Percentiles rank a stretch among this genome's conserved stretches.
These are phyloP conservation scores for Mortierella antarctica DNA, from an alignment of 192 early-diverging fungal species.

Conservation along the genomic window DNA sequence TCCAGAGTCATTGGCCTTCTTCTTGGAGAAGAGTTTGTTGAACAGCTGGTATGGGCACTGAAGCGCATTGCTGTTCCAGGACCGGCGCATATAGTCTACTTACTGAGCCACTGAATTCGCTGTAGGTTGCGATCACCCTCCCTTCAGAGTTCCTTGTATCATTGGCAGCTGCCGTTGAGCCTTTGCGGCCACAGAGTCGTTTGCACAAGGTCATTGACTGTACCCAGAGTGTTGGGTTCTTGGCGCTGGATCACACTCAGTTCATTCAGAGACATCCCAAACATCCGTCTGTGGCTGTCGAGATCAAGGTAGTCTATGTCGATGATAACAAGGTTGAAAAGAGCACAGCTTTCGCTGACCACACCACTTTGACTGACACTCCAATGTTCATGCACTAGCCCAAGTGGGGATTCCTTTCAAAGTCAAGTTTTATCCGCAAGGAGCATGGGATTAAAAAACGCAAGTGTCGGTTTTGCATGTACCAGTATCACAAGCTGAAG, in stretches of 20 bases:
- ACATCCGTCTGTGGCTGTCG: slow-evolving; percentile 54
- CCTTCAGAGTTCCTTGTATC: slow-evolving; percentile 51
- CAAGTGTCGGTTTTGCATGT: slow-evolving; percentile 84
- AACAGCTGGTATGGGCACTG: slow-evolving; percentile 47
- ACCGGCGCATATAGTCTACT: background rate
- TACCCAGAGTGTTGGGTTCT: slow-evolving; percentile 52
- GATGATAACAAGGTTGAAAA: background rate
- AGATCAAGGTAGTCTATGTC: slow-evolving; percentile 65
- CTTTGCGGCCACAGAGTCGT: slow-evolving; percentile 57
- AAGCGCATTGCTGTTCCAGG: background rate
- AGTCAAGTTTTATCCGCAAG: slow-evolving; percentile 49
- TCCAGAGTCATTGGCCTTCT: slow-evolving; percentile 59
- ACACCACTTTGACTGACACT: background rate
- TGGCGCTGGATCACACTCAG: slow-evolving; percentile 61
- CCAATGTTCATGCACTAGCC: slow-evolving; percentile 53
- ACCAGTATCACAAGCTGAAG: slow-evolving; percentile 67
- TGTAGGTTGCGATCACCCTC: slow-evolving; percentile 48
- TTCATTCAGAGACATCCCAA: slow-evolving; percentile 18
- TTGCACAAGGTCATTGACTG: slow-evolving; percentile 58
- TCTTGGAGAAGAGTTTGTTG: slow-evolving; percentile 59
- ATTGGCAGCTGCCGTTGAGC: slow-evolving; percentile 41
- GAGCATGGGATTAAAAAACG: slow-evolving; percentile 59
- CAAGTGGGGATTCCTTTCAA: slow-evolving; percentile 79
- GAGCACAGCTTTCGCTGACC: too few relatives aligned
- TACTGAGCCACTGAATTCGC: background rate